These are phyloP conservation scores for Diversispora epigaea DNA, from an alignment of 192 early-diverging fungal genomes.

Conservation along the genomic window DNA sequence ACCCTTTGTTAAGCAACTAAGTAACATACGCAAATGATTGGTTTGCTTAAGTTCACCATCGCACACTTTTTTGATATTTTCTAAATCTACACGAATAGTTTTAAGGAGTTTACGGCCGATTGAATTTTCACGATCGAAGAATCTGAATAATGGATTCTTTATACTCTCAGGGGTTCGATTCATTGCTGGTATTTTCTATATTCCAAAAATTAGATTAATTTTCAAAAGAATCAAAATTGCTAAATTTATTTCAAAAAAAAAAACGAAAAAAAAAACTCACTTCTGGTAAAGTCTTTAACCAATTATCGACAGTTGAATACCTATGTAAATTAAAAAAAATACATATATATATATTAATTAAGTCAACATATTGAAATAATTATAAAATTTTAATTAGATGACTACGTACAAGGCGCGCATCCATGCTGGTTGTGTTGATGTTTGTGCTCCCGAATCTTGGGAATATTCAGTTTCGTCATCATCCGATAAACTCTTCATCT, in stretches of 20 bases:
- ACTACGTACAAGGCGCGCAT: constrained; percentile 63
- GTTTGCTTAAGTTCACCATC: constrained; percentile 82
- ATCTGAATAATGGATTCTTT: constrained; percentile 74
- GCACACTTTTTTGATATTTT: constrained; percentile 64
- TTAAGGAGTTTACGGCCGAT: constrained; percentile 61
- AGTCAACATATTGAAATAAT: too few relatives aligned
- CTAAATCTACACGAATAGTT: constrained; percentile 67
- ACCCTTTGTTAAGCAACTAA: constrained; percentile 69
- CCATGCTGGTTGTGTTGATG: constrained; percentile 62
- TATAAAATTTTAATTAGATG: too few relatives aligned
- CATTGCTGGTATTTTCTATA: constrained; percentile 33
- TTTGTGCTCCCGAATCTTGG: constrained; percentile 32
- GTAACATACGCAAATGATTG: constrained; percentile 75
- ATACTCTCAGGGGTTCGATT: constrained; percentile 38
- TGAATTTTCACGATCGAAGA: constrained; percentile 77
- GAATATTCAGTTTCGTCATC: constrained; percentile 73
- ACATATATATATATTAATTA: too few relatives aligned
- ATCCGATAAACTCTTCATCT: constrained; percentile 74
- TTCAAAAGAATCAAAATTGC: not conserved
- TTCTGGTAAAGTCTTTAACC: constrained; percentile 56
- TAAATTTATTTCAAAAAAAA: not conserved
- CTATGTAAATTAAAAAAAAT: too few relatives aligned
- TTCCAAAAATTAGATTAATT: not conserved
- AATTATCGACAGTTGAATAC: constrained; percentile 49
- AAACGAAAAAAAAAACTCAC: not conserved